Evolutionary conservation across 768 basidiomycete genomes (phyloP).

Genomic region (Hygrophorus pudorinus): DNA sequence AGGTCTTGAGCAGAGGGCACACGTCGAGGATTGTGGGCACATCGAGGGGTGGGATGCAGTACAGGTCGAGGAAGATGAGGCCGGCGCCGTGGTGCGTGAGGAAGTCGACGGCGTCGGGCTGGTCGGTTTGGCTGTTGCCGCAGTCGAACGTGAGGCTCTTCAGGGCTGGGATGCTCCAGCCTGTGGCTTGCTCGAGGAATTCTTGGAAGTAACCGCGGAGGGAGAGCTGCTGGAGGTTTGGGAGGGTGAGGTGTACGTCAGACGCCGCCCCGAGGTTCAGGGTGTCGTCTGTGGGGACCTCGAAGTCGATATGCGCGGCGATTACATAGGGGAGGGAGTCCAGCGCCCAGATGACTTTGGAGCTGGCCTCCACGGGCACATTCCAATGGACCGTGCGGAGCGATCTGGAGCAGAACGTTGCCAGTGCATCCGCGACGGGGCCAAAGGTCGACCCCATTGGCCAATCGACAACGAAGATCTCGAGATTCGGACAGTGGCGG

Average conservation of each 20-base stretch:
- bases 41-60: conserved; percentile 47
- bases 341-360: conserved; percentile 67
- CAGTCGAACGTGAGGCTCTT: conserved; percentile 48
- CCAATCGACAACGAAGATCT: conserved; percentile 63
- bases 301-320: conserved; percentile 48
- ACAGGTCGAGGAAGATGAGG: conserved; percentile 58
- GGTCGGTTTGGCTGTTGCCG: conserved; percentile 31
- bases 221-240: conserved; percentile 51
- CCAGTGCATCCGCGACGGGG: conserved; percentile 54
- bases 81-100: conserved; percentile 45
- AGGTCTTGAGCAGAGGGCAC: conserved; percentile 51
- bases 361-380: conserved; percentile 41
- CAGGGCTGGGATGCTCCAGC: conserved; percentile 58
- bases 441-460: conserved; percentile 48
- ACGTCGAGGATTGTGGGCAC: conserved; percentile 49
- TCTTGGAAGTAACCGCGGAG: conserved; percentile 51
- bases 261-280: conserved; percentile 53
- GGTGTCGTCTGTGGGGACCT: conserved; percentile 15
- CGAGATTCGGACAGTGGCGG: conserved; percentile 59
- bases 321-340: conserved; percentile 49
- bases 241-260: conserved; percentile 43
- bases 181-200: conserved; percentile 59
- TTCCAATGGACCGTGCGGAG: conserved; percentile 56
- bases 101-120: conserved; percentile 53
- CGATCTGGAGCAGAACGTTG: conserved; percentile 35